These are phyloP conservation scores for Andrographis paniculata DNA, from an alignment of 305 asterid genomes.

Conservation along the genomic window DNA sequence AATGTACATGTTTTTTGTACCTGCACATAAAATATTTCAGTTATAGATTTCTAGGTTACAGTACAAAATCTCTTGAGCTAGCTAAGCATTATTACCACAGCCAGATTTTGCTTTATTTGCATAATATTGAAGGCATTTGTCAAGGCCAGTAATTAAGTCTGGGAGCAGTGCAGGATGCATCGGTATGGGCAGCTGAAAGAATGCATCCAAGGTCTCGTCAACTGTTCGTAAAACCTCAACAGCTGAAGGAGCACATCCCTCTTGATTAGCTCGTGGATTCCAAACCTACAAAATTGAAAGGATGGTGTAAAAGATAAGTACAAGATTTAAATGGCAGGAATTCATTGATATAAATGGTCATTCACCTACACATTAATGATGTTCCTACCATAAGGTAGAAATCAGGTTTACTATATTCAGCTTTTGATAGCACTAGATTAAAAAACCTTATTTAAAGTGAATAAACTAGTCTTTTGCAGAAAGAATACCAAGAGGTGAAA, in stretches of 20 bases:
- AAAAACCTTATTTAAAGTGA: background rate
- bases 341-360: background rate
- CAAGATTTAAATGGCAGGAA: background rate
- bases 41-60: constrained; percentile 9
- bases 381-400: background rate
- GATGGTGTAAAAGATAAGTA: constrained; percentile 4
- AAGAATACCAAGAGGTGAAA: background rate
- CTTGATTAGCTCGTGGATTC: constrained; percentile 78
- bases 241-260: constrained; percentile 82
- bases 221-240: constrained; percentile 75
- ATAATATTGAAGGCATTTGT: constrained; percentile 80
- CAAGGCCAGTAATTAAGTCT: constrained; percentile 71
- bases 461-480: background rate
- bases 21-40: constrained; percentile 25
- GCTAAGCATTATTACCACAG: constrained; percentile 52
- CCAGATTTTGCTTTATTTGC: constrained; percentile 80
- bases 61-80: background rate
- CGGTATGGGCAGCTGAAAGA: constrained; percentile 85
- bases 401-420: background rate
- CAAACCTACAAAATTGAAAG: constrained; percentile 44
- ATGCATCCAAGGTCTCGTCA: constrained; percentile 88
- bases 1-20: constrained; percentile 61
- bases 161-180: constrained; percentile 93
- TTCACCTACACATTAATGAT: too few species aligned
- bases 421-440: background rate